These are phyloP conservation scores for Cucurbita maxima DNA, from an alignment of 306 rosid genomes.

Conservation along the genomic window DNA sequence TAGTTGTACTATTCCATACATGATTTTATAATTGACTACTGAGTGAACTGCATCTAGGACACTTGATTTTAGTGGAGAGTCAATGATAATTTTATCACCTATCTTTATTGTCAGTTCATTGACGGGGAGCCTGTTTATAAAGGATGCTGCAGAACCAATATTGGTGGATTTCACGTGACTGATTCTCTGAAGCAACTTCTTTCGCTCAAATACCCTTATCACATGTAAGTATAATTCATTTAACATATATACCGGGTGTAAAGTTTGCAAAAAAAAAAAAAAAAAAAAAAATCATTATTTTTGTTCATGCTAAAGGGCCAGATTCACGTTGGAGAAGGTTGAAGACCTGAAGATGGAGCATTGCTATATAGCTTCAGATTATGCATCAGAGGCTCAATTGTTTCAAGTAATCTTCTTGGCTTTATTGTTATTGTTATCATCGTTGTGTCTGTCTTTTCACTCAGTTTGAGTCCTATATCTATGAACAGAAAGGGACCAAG, in stretches of 20 bases:
- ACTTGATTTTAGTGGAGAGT: neutral
- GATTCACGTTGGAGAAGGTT: constrained; percentile 92
- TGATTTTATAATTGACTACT: neutral
- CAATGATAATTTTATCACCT: neutral
- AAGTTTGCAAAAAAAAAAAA: neutral
- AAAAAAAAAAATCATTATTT: neutral
- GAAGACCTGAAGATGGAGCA: constrained; percentile 14
- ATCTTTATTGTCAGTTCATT: constrained; percentile 41
- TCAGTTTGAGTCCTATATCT: constrained; percentile 7
- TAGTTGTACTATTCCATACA: neutral
- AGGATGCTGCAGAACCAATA: constrained; percentile 80
- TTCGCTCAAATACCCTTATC: constrained; percentile 88
- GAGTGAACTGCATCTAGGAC: too few species aligned
- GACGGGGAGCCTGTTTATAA: constrained; percentile 77
- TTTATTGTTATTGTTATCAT: neutral
- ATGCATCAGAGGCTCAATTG: constrained; percentile 51
- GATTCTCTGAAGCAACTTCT: constrained; percentile 81
- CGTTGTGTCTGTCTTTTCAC: neutral
- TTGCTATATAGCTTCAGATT: too few species aligned
- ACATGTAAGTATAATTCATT: constrained; percentile 43
- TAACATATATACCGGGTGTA: neutral
- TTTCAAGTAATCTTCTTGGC: constrained; percentile 51
- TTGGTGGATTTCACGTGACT: constrained; percentile 89
- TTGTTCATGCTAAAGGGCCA: constrained; percentile 37
- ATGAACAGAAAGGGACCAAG: constrained; percentile 47